Conservation (phyloP, 192 early-diverging fungal species). For the Funneliformis geosporum region DNA sequence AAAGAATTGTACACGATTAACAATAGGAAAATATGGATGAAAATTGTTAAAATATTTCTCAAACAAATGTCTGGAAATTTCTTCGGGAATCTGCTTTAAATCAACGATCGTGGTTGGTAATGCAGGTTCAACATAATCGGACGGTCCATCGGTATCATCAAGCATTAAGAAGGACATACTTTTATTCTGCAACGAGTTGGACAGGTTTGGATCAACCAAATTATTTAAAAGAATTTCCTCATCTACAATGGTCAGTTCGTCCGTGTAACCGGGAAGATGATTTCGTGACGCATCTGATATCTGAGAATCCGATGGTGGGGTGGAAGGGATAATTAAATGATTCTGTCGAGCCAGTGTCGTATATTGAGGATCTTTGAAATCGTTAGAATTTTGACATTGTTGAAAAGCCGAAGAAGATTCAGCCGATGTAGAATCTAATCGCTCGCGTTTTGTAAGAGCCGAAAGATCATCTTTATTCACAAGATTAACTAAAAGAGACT, state of each 20-base stretch:
- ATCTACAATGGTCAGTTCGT: conserved; percentile 22
- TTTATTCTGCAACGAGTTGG: conserved; percentile 9
- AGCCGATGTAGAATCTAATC: not conserved
- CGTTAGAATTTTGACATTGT: conserved; percentile 1
- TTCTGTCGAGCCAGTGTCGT: not conserved
- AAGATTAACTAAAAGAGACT: conserved; percentile 55
- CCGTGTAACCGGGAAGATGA: not conserved
- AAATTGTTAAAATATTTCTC: conserved; percentile 39
- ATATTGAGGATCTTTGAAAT: conserved; percentile 23
- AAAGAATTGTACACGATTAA: conserved; percentile 30
- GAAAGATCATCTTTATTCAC: conserved; percentile 45
- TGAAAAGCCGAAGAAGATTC: not conserved
- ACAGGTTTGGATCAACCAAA: not conserved
- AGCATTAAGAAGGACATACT: not conserved
- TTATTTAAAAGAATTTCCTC: conserved; percentile 24
- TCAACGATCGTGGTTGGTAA: conserved; percentile 6
- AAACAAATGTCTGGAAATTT: conserved; percentile 13
- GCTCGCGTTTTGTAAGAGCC: not conserved
- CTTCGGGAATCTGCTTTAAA: not conserved
- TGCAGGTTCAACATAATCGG: conserved; percentile 3
- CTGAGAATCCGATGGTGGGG: not conserved
- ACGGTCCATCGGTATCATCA: not conserved
- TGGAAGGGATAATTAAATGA: conserved; percentile 13
- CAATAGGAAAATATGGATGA: conserved; percentile 41
- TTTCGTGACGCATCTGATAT: not conserved